A percentile compares a stretch with the other conserved stretches of the same genome.
phyloP scores from a whole-genome alignment of 495 filamentous ascomycete genomes.

The Neohortaea acidophila region DNA sequence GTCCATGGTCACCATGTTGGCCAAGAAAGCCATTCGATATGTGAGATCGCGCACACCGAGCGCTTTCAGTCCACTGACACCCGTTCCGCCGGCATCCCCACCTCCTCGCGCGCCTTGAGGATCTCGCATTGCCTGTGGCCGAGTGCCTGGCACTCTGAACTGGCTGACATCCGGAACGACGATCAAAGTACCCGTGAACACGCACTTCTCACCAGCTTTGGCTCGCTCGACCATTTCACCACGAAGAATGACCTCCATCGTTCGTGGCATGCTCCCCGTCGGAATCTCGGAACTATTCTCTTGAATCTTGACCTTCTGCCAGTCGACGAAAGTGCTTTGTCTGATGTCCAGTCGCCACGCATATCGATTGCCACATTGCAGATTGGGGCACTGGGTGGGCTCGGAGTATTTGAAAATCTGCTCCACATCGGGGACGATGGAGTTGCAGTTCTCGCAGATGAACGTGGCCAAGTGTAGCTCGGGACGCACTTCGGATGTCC shows the following conservation, averaged over 20 bases:
- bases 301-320: slow-evolving; percentile 95
- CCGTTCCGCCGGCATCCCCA: slow-evolving; percentile 63
- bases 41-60: slow-evolving; percentile 91
- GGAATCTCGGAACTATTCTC: slow-evolving; percentile 97
- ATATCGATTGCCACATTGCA: slow-evolving; percentile 73
- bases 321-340: slow-evolving; percentile 95
- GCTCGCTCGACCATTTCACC: slow-evolving; percentile 95
- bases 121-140: slow-evolving; percentile 74
- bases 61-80: slow-evolving; percentile 77
- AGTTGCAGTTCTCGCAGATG: slow-evolving; percentile 71
- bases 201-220: slow-evolving; percentile 93
- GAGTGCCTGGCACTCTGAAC: slow-evolving; percentile 73
- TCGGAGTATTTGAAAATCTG: slow-evolving; percentile 97
- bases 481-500: slow-evolving; percentile 90
- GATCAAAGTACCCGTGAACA: slow-evolving; percentile 92
- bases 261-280: slow-evolving; percentile 95
- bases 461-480: slow-evolving; percentile 89
- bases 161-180: slow-evolving; percentile 96
- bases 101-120: slow-evolving; percentile 47
- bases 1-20: slow-evolving; percentile 93
- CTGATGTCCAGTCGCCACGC: slow-evolving; percentile 92
- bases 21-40: slow-evolving; percentile 91
- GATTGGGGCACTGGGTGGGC: slow-evolving; percentile 85
- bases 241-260: slow-evolving; percentile 93
- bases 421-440: slow-evolving; percentile 74